These are phyloP conservation scores for Trapa incisa DNA, from an alignment of 345 rosid species.

Conservation along the genomic window DNA sequence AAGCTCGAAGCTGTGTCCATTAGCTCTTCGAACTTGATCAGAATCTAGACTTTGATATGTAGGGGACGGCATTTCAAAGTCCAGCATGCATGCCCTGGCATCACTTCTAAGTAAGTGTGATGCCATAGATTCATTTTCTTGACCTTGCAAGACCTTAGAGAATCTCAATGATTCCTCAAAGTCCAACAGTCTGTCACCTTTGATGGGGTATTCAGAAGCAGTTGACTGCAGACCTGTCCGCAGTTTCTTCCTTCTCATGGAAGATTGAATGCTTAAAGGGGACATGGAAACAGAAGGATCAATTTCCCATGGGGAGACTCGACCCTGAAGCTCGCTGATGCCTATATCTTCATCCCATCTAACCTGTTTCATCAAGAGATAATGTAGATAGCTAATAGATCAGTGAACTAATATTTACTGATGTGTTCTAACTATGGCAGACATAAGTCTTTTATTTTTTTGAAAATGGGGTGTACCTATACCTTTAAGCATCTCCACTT, in stretches of 20 bases:
- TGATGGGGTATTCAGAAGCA: constrained; percentile 38
- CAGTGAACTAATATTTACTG: too few species aligned
- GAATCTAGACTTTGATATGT: constrained; percentile 1
- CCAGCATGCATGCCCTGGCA: constrained; percentile 39
- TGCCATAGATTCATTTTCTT: constrained; percentile 75
- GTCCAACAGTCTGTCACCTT: constrained; percentile 49
- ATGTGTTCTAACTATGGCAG: too few species aligned
- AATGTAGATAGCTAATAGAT: too few species aligned
- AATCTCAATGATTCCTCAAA: constrained; percentile 75
- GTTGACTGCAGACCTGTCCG: constrained; percentile 50
- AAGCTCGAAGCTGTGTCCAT: constrained; percentile 22
- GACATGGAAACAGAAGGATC: constrained; percentile 68
- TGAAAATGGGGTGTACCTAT: neutral
- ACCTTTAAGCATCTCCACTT: constrained; percentile 94
- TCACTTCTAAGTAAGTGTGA: constrained; percentile 50
- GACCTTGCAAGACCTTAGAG: constrained; percentile 99
- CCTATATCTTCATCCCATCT: constrained; percentile 66
- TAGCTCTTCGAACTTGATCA: constrained; percentile 4
- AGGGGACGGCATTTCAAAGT: constrained; percentile 24
- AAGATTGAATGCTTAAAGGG: constrained; percentile 63
- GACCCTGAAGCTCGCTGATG: constrained; percentile 39
- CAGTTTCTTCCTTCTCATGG: constrained; percentile 70
- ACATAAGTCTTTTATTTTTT: too few species aligned
- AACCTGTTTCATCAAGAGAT: constrained; percentile 30
- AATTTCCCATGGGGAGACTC: constrained; percentile 90